Evolutionary conservation across 768 basidiomycete species (phyloP), one percentile per base, ranked within the genome.

Genomic region (Sistotremastrum niveocremeum): DNA sequence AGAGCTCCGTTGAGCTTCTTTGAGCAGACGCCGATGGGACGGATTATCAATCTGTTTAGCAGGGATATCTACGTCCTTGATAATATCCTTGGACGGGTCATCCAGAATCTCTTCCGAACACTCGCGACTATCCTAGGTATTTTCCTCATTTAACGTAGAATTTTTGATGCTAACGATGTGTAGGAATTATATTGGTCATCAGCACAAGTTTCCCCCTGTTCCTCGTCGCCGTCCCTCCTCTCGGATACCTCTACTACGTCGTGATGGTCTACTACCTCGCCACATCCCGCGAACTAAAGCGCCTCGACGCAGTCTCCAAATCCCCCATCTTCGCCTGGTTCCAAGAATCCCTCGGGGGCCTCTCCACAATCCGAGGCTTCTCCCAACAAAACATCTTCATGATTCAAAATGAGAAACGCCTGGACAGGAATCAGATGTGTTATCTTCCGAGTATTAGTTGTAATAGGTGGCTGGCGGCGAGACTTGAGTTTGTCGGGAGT

Each of bases 291-390:
- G 88, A 91, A 59, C 71, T 91, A 29, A 89, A 91, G 60, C 84
- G 88, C 9, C 69, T 93, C 9, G 88, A 91, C 52, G 84, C 89
- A 1, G 81, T 88, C 29, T 87, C 87, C 4, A 79, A 85, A 36
- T 88, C 86, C 0, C 91, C 93, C 1, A 88, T 98, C 48, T 93
- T 94, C 60, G 82, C 81, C 0, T 84, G 81, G 79, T 87, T 87
- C 58, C 82, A 82, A 2, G 86, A 87, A 58, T 81, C 76, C 3
- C 63, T 79, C 35, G 71, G 74, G 3, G 89, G 89, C 5, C 61
- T 88, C 35, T 78, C 84, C 1, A 90, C 86, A 2, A 90, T 93
- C 53, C 75, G 87, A 0, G 85, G 86, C 0, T 91, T 82, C 65
- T 62, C 67, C 34, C 85, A 87, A 51, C 78, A 86, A 56, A 41